Conservation (phyloP, 805 yeast genomes). For the Tetrapisispora pingtungensis region DNA sequence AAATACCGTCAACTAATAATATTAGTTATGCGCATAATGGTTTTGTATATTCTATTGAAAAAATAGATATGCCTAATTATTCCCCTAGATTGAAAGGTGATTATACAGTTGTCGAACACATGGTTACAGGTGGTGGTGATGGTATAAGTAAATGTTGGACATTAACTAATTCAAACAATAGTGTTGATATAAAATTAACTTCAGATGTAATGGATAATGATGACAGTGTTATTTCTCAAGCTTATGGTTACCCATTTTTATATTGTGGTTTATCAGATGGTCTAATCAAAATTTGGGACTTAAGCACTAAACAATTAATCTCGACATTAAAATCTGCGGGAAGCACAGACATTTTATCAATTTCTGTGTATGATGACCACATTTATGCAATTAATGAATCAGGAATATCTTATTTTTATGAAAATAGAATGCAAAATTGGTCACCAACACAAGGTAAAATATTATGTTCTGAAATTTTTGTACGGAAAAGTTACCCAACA, state of each 20-base stretch:
- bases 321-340: slow-evolving; percentile 33
- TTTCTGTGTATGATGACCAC: slow-evolving; percentile 23
- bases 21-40: slow-evolving; percentile 86
- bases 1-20: slow-evolving; percentile 57
- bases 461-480: slow-evolving; percentile 44
- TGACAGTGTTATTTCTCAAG: slow-evolving; percentile 63
- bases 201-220: slow-evolving; percentile 38
- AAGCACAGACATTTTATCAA: slow-evolving; percentile 45
- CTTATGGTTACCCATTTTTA: slow-evolving; percentile 53
- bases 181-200: slow-evolving; percentile 9
- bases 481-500: slow-evolving; percentile 17
- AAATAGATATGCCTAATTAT: slow-evolving; percentile 3
- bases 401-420: slow-evolving; percentile 38
- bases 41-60: slow-evolving; percentile 60
- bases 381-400: slow-evolving; percentile 31
- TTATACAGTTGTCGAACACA: not conserved
- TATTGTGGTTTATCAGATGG: slow-evolving; percentile 80
- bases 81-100: not conserved
- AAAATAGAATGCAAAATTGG: slow-evolving; percentile 39
- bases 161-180: slow-evolving; percentile 18
- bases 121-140: slow-evolving; percentile 81
- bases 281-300: slow-evolving; percentile 73
- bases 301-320: slow-evolving; percentile 66
- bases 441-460: slow-evolving; percentile 46
- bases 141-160: slow-evolving; percentile 81